Evolutionary conservation across 257 asterid genomes (phyloP).

Genomic region (Knoxia roxburghii): DNA sequence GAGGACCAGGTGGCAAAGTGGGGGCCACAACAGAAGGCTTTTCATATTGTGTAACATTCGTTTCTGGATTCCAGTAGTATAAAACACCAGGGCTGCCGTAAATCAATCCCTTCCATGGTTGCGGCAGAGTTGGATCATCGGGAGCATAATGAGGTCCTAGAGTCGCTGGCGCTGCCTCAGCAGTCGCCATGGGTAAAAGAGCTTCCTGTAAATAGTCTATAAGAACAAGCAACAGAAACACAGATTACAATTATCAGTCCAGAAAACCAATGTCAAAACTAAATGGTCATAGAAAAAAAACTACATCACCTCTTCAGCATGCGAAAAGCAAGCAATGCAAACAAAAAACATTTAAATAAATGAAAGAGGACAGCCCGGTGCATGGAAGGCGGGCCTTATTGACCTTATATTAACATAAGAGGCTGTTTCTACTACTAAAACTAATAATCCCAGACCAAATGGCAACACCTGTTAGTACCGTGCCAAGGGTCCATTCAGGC

Average conservation of each 20-base stretch:
- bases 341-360: too few relatives aligned
- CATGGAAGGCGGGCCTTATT: too few relatives aligned
- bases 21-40: constrained; percentile 60
- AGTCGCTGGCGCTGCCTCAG: constrained; percentile 55
- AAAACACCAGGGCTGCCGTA: constrained; percentile 65
- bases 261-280: too few relatives aligned
- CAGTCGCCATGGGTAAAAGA: constrained; percentile 42
- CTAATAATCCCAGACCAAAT: too few relatives aligned
- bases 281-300: not conserved
- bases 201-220: constrained; percentile 4
- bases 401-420: too few relatives aligned
- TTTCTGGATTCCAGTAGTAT: constrained; percentile 94
- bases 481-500: too few relatives aligned
- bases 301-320: not conserved
- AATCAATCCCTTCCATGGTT: constrained; percentile 91
- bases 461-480: too few relatives aligned
- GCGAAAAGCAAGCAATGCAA: not conserved
- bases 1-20: constrained; percentile 67
- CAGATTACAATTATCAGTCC: not conserved
- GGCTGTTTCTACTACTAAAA: too few relatives aligned
- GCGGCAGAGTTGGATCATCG: constrained; percentile 85
- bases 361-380: too few relatives aligned
- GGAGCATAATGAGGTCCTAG: constrained; percentile 86
- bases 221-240: not conserved
- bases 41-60: constrained; percentile 81